Conservation (phyloP, 495 filamentous ascomycete genomes). For the Lasiosphaeriaceae sp. region DNA sequence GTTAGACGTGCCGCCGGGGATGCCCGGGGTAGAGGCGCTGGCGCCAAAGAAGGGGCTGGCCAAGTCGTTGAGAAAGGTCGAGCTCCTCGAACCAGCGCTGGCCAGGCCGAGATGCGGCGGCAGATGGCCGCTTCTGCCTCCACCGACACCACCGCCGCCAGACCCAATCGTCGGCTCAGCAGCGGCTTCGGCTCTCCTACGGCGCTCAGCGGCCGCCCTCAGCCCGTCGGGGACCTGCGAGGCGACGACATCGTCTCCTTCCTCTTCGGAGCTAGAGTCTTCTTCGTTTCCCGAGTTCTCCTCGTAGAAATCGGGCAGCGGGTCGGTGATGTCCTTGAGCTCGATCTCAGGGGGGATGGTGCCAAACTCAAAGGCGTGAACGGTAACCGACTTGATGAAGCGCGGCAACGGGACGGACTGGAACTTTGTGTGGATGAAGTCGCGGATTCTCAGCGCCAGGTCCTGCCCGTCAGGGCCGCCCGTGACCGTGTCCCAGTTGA, state of each 20-base stretch:
- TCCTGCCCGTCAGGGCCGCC: slow-evolving; percentile 78
- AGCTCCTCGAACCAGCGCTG: slow-evolving; percentile 17
- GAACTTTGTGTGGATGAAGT: slow-evolving; percentile 93
- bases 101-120: slow-evolving; percentile 36
- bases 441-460: slow-evolving; percentile 79
- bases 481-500: slow-evolving; percentile 94
- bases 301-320: slow-evolving; percentile 94
- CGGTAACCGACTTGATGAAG: slow-evolving; percentile 93
- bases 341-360: slow-evolving; percentile 76
- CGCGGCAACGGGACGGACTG: slow-evolving; percentile 85
- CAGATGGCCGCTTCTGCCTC: slow-evolving; percentile 8
- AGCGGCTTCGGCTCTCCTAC: slow-evolving; percentile 29
- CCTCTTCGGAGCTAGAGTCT: slow-evolving; percentile 28
- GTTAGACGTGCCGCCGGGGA: slow-evolving; percentile 82
- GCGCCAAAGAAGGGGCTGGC: slow-evolving; percentile 63
- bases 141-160: slow-evolving; percentile 10
- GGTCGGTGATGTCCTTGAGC: slow-evolving; percentile 94
- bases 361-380: slow-evolving; percentile 92
- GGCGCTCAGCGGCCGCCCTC: slow-evolving; percentile 38
- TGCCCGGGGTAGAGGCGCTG: slow-evolving; percentile 69
- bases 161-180: background rate
- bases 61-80: slow-evolving; percentile 46
- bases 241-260: slow-evolving; percentile 10
- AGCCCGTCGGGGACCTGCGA: slow-evolving; percentile 37
- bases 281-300: slow-evolving; percentile 55